Conservation (phyloP, 306 rosid genomes). For the Sicyos edulis region DNA sequence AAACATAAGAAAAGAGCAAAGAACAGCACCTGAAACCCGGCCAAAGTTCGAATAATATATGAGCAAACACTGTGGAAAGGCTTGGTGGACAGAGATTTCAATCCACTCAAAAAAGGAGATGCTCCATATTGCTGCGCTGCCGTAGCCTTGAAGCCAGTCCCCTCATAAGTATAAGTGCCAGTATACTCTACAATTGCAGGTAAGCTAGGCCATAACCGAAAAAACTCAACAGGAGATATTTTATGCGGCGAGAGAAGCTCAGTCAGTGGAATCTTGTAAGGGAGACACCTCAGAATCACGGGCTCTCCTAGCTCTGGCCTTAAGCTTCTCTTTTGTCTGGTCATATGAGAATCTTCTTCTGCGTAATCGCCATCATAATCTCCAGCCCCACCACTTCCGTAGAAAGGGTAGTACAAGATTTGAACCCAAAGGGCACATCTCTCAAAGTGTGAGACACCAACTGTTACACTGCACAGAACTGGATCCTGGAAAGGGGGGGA, state of each 20-base stretch:
- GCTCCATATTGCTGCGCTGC: conserved; percentile 98
- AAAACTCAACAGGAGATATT: conserved; percentile 92
- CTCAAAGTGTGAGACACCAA: conserved; percentile 95
- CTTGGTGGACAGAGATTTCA: conserved; percentile 82
- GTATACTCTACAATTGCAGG: conserved; percentile 88
- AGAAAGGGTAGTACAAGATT: conserved; percentile 92
- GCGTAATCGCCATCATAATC: conserved; percentile 92
- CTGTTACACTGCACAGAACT: conserved; percentile 83
- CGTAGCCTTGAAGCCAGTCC: conserved; percentile 95
- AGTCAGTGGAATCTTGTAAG: conserved; percentile 84
- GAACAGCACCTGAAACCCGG: conserved; percentile 81
- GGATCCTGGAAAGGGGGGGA: conserved; percentile 67
- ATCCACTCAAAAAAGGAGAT: conserved; percentile 93
- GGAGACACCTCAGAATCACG: conserved; percentile 92
- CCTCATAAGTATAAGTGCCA: conserved; percentile 95
- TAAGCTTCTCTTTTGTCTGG: conserved; percentile 90
- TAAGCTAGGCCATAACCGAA: conserved; percentile 97
- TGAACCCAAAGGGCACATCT: conserved; percentile 97
- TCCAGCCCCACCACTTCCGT: conserved; percentile 84
- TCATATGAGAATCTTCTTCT: conserved; percentile 88
- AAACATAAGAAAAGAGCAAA: not conserved
- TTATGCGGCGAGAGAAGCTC: conserved; percentile 88
- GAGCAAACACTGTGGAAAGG: conserved; percentile 99
- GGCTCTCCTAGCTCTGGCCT: conserved; percentile 97
- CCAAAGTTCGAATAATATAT: conserved; percentile 87